Evolutionary conservation across 1,284 basidiomycete species (phyloP), one percentile per base, ranked within the genome.

Genomic region (Pisolithus thermaeus): DNA sequence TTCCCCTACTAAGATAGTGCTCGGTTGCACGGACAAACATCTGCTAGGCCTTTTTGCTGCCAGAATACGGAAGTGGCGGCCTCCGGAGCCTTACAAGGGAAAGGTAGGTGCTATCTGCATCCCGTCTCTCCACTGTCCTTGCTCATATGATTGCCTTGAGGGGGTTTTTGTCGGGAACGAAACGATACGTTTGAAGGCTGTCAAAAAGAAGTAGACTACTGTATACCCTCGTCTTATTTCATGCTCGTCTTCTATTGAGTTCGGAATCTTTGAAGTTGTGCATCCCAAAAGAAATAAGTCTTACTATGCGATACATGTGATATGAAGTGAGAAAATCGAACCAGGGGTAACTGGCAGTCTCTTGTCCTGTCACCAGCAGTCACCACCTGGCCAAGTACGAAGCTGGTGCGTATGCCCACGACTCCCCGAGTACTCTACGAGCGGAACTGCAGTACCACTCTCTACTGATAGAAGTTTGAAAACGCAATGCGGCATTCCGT

Each of bases 51-150:
- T 91, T 56, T 97, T 97, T 66, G 92, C 94, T 0, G 92, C 92
- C 16, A 81, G 85, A 61, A 88, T 99, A 32, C 75, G 93, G 56
- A 79, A 77, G 52, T 90, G 85, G 75, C 81, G 96, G 59, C 87
- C 86, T 61, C 96, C 96, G 14, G 97, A 99, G 67, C 95, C 95
- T 20, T 99, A 98, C 74, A 94, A 98, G 73, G 94, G 93, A 61
- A 95, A 97, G 80, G 92, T 92, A 63, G 52, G 85, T 71, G 42
- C 32, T 56, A 9, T n/a, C 50, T 1, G 6, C 12, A 9, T 22
- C 6, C 51, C 36, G 49, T 46, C 3, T 42, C 51, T 50, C 32
- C 37, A 32, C 52, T 20, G 18, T 45, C 50, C 25, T 23, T 57
- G 50, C 44, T 58, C 48, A 52, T 50, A 38, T 52, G 38, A 6